These are phyloP conservation scores for Barbatosphaeria neglecta DNA, from an alignment of 495 filamentous ascomycete species.

Conservation along the genomic window DNA sequence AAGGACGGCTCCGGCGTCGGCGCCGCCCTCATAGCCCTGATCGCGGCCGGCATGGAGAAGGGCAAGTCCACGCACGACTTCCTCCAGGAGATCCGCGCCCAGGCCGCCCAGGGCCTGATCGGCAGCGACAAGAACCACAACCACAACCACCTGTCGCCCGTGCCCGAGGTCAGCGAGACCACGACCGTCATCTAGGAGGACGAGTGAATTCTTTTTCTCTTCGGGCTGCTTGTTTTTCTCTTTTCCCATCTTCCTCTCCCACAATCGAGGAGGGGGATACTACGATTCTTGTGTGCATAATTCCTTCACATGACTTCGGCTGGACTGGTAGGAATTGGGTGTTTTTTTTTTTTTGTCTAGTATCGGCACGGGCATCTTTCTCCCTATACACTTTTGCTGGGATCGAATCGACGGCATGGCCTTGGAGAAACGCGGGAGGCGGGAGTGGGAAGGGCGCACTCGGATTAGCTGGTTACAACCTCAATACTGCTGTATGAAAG, in stretches of 20 bases:
- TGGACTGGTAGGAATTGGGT: neutral
- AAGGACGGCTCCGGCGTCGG: slow-evolving; percentile 91
- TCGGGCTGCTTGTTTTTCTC: neutral
- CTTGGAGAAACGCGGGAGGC: too few relatives aligned
- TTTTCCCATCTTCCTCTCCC: neutral
- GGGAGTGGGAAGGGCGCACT: too few relatives aligned
- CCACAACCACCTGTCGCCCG: slow-evolving; percentile 7
- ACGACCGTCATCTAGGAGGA: slow-evolving; percentile 11
- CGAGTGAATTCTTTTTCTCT: too few relatives aligned
- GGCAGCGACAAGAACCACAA: too few relatives aligned
- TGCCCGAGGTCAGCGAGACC: slow-evolving; percentile 11
- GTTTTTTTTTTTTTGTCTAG: neutral
- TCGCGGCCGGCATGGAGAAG: slow-evolving; percentile 44
- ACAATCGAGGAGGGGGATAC: neutral
- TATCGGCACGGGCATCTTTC: neutral
- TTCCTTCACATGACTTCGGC: neutral
- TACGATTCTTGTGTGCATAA: neutral
- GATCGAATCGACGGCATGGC: too few relatives aligned
- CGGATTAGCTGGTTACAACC: too few relatives aligned
- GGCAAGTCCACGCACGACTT: slow-evolving; percentile 7
- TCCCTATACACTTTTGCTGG: too few relatives aligned
- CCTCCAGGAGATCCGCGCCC: slow-evolving; percentile 10
- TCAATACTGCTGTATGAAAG: too few relatives aligned
- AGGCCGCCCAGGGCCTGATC: too few relatives aligned
- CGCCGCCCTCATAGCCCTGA: slow-evolving; percentile 79